Percentiles rank a stretch among this genome's conserved stretches.
phyloP scores from a whole-genome alignment of 2,329 filamentous ascomycete species.

The Sporothrix pseudoabietina region DNA sequence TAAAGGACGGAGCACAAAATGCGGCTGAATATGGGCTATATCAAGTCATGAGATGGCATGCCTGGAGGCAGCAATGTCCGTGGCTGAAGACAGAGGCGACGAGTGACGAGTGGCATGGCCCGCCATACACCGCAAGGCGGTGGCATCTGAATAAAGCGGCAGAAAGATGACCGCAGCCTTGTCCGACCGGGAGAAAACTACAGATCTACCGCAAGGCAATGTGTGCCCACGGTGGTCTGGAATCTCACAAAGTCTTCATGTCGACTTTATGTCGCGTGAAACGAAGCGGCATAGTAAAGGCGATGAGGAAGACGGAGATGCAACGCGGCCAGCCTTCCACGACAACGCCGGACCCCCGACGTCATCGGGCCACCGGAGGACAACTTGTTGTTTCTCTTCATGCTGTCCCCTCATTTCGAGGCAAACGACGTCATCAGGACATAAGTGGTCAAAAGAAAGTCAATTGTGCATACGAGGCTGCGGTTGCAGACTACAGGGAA shows the following conservation, averaged over 20 bases:
- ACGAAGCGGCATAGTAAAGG: no score
- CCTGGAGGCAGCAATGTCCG: not conserved
- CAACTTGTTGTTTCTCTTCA: not conserved
- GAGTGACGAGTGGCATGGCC: not conserved
- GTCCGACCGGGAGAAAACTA: not conserved
- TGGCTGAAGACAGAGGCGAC: not conserved
- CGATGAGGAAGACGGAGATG: not conserved
- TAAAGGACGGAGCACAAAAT: not conserved
- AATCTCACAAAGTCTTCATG: not conserved
- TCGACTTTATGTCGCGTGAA: not conserved
- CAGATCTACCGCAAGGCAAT: not conserved
- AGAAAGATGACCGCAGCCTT: not conserved
- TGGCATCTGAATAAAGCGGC: not conserved
- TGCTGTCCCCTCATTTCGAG: not conserved
- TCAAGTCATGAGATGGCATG: not conserved
- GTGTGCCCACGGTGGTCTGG: not conserved
- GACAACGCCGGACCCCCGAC: not conserved
- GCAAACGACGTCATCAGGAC: not conserved
- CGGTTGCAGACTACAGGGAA: not conserved
- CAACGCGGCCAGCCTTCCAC: not conserved
- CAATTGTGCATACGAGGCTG: not conserved
- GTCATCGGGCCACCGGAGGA: not conserved
- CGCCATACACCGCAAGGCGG: not conserved
- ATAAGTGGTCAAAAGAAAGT: not conserved
- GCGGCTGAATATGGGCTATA: not conserved